Evolutionary conservation across 305 asterid species (phyloP).

Genomic region (Fraxinus nigra): DNA sequence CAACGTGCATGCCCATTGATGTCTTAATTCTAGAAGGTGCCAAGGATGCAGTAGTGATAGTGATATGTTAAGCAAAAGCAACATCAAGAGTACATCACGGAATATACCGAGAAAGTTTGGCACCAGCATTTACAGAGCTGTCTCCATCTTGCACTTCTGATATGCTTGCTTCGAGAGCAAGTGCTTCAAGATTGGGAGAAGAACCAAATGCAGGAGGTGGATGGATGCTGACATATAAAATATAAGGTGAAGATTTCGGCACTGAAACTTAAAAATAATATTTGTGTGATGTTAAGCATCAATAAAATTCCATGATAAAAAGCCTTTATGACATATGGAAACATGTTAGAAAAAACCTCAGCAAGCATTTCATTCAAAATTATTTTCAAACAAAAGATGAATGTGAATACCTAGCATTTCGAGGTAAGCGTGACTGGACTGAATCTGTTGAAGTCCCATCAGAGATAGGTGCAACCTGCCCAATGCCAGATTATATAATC

Average conservation of each 20-base stretch:
- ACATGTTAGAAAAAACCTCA: conserved; percentile 8
- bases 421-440: conserved; percentile 43
- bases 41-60: background rate
- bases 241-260: conserved; percentile 28
- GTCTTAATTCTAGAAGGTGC: background rate
- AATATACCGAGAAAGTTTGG: conserved; percentile 57
- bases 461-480: conserved; percentile 52
- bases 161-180: conserved; percentile 71
- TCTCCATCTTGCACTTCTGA: conserved; percentile 62
- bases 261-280: conserved; percentile 6
- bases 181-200: conserved; percentile 95
- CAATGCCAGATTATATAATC: conserved; percentile 11
- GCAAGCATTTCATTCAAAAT: conserved; percentile 3
- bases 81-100: conserved; percentile 16
- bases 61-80: background rate
- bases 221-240: conserved; percentile 57
- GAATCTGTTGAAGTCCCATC: conserved; percentile 56
- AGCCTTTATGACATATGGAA: background rate
- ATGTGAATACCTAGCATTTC: conserved; percentile 39
- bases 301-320: background rate
- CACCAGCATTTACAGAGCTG: conserved; percentile 32
- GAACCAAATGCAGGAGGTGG: conserved; percentile 99
- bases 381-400: background rate
- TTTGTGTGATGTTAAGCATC: background rate
- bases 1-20: background rate